Base-by-base conservation (phyloP, 306 rosid genomes). In the Castanospermum australe region DNA sequence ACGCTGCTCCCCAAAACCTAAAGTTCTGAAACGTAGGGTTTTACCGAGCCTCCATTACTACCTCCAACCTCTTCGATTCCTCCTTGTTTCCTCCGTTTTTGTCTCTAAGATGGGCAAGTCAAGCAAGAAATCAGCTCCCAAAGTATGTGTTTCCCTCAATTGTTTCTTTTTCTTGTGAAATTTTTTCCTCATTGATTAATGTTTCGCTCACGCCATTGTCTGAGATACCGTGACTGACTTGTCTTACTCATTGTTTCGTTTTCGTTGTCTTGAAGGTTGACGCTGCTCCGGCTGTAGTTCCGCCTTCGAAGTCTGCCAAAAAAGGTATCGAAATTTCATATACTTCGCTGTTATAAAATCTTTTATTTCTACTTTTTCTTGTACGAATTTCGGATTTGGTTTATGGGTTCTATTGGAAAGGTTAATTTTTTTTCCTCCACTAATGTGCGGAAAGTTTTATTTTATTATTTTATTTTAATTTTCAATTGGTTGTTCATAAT, bases 51-150 rank as follows among this genome's bases (percentile, higher is more conserved):
- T 71, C 76, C 38, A 5, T 6, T 15, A n/a, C 14, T 3, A 47
- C n/a, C 0, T 47, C 44, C 3, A 0, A 47, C 10, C 3, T 5
- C 4, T 33, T 8, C 14, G 1, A 5, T 8, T 24, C 25, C 17
- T 17, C 52, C 2, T 25, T 14, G 18, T 18, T 22, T 84, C 15
- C 55, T 67, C 36, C 5, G 0, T 18, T 2, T 8, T 6, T 5
- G 0, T 48, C 14, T 38, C 9, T 28, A 21, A 0, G 17, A 94
- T 94, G 98, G 89, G 88, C 48, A 94, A 92, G 80, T 81, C 92
- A 5, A 90, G 93, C 91, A 94, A 90, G 90, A 92, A 94, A 50
- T 88, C 98, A 1, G 92, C 86, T 36, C 3, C 89, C 74, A 91
- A 94, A 4, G 97, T 92, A 79, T 9, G 78, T 0, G 6, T 67